Percentiles rank a stretch among this genome's conserved stretches.
These are phyloP conservation scores for Vitis labrusca DNA, from an alignment of 164 flowering plant species.

Conservation along the genomic window DNA sequence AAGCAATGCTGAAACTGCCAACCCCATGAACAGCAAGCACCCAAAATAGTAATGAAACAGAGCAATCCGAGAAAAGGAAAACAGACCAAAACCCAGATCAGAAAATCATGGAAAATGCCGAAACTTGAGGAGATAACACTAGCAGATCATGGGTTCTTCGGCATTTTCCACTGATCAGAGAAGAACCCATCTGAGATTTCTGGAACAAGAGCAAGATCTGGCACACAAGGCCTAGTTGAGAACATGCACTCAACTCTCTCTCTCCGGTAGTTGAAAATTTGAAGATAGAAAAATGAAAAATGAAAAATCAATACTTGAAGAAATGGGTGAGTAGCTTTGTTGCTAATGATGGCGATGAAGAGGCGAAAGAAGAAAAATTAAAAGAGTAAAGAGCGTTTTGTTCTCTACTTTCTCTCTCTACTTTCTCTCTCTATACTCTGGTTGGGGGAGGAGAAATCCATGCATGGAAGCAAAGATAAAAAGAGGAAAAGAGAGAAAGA, in stretches of 20 bases:
- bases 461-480: constrained; percentile 78
- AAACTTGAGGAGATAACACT: constrained; percentile 16
- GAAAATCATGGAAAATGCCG: constrained; percentile 12
- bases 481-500: constrained; percentile 29
- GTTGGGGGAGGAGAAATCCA: constrained; percentile 80
- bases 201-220: constrained; percentile 33
- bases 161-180: constrained; percentile 15
- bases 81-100: constrained; percentile 34
- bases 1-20: constrained; percentile 6
- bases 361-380: constrained; percentile 22
- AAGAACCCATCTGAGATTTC: constrained; percentile 24
- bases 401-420: constrained; percentile 21
- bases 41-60: constrained; percentile 14
- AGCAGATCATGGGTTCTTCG: constrained; percentile 20
- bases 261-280: constrained; percentile 32
- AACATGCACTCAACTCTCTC: neutral
- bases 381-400: constrained; percentile 23
- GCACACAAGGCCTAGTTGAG: neutral
- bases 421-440: constrained; percentile 10
- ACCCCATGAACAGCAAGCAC: neutral
- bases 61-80: neutral
- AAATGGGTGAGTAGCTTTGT: constrained; percentile 28
- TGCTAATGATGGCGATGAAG: constrained; percentile 42
- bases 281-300: constrained; percentile 4
- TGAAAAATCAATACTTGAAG: constrained; percentile 21